Base-by-base conservation (phyloP, 2,329 filamentous ascomycete genomes). In the Epichloe glyceriae region DNA sequence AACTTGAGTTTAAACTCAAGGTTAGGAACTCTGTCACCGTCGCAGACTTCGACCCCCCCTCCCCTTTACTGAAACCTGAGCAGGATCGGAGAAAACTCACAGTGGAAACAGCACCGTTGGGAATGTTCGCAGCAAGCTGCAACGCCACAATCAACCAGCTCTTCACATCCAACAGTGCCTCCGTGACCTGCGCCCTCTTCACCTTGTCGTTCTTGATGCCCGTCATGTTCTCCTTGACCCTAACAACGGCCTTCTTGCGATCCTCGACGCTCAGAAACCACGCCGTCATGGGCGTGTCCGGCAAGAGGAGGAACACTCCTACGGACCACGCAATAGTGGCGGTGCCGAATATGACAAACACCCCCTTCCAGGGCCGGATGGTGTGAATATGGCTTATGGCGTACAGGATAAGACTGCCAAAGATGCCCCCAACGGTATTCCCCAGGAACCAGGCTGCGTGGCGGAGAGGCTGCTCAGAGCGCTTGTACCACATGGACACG, bases 401-500 rank as follows among this genome's bases (percentile, higher is more conserved):
- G 22, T 62, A 67, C 4, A 57, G 56, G 3, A 60, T 20, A 5
- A 66, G 49, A 11, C 61, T 58, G 30, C 61, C 62, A 40, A 64
- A 58, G 26, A 64, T 58, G 3, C 56, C 58, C 0, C 61, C 62
- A 3, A 55, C 54, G 5, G 63, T 62, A 12, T 64, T 65, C n/a
- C 63, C 63, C 15, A 66, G 52, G 45, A 64, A 67, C 62, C 64
- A 67, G 8, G 61, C 51, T 2, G 59, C 64, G 37, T 64, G 60
- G 2, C 64, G 61, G 10, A 63, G 53, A 5, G 63, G 61, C 51
- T 60, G 52, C 45, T 60, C 58, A 4, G 55, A 52, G 17, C 60
- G 57, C 54, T 63, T 65, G 50, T 67, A 68, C 60, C 64, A 68
- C 63, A 66, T 66, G 38, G 57, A 54, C 0, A 61, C 54, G 17